These are phyloP conservation scores for Chlamydomonas sp. DNA, from an alignment of 139 green algal genomes.

Conservation along the genomic window DNA sequence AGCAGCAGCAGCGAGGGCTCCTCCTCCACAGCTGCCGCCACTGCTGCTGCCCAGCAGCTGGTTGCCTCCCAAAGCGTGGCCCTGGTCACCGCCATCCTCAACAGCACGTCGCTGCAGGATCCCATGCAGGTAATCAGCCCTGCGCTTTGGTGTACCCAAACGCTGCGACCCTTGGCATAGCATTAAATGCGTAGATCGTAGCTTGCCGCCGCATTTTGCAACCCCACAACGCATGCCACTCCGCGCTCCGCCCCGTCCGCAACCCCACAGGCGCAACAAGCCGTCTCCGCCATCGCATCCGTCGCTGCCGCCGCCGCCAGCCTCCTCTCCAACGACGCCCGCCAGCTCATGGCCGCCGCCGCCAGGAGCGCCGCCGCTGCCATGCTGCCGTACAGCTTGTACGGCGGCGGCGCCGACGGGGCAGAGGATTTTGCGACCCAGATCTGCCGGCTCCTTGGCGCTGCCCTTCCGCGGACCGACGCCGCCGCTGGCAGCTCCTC, in stretches of 20 bases:
- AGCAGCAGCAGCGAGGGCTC: not conserved
- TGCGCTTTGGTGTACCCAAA: no score
- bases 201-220: not conserved
- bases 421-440: constrained; percentile 5
- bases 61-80: not conserved
- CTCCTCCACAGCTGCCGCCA: no score
- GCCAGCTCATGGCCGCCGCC: constrained; percentile 11
- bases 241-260: not conserved
- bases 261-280: not conserved
- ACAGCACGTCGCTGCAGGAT: no score
- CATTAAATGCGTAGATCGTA: no score
- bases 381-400: not conserved
- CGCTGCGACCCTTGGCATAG: no score
- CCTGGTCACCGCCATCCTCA: no score
- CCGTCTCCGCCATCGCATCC: constrained; percentile 4
- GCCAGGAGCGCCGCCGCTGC: not conserved
- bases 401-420: not conserved
- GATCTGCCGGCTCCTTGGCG: constrained; percentile 11
- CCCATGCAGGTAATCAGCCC: no score
- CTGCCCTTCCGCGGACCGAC: not conserved
- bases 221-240: no score
- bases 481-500: not conserved
- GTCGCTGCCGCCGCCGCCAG: not conserved
- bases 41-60: not conserved
- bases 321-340: not conserved